Conservation (phyloP, 2,329 filamentous ascomycete genomes). For the Cercospora zeae-maydis region DNA sequence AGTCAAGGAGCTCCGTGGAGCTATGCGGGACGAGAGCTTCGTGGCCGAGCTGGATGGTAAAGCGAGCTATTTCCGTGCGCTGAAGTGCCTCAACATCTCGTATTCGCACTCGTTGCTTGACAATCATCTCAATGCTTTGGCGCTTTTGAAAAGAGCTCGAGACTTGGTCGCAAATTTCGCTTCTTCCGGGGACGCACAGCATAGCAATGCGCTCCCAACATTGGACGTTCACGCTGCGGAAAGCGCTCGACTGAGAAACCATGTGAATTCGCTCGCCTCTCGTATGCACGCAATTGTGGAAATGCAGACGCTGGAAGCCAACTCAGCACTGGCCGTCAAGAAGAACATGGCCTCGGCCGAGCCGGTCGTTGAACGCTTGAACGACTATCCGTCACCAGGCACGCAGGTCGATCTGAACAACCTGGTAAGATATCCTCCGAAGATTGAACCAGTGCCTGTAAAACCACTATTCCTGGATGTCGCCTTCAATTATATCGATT, state of each 20-base stretch:
- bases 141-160: conserved; percentile 70
- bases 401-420: conserved; percentile 66
- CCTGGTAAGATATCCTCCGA: conserved; percentile 82
- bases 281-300: conserved; percentile 84
- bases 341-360: conserved; percentile 44
- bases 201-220: conserved; percentile 53
- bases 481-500: conserved; percentile 96
- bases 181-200: conserved; percentile 17
- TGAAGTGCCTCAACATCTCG: conserved; percentile 84
- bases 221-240: conserved; percentile 63
- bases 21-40: conserved; percentile 76
- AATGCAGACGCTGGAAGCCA: conserved; percentile 61
- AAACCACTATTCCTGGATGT: conserved; percentile 96
- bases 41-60: conserved; percentile 74
- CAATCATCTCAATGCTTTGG: conserved; percentile 74
- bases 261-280: conserved; percentile 68
- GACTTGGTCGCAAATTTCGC: conserved; percentile 51
- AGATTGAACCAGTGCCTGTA: conserved; percentile 75
- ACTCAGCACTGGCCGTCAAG: conserved; percentile 48
- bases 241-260: conserved; percentile 55
- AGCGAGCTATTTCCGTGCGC: conserved; percentile 76
- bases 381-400: conserved; percentile 67
- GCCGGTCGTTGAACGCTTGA: conserved; percentile 70
- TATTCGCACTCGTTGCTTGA: conserved; percentile 75
- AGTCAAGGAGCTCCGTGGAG: conserved; percentile 82